These are phyloP conservation scores for Crucibulum cyathiforme DNA, from an alignment of 1,284 basidiomycete genomes.

Conservation along the genomic window DNA sequence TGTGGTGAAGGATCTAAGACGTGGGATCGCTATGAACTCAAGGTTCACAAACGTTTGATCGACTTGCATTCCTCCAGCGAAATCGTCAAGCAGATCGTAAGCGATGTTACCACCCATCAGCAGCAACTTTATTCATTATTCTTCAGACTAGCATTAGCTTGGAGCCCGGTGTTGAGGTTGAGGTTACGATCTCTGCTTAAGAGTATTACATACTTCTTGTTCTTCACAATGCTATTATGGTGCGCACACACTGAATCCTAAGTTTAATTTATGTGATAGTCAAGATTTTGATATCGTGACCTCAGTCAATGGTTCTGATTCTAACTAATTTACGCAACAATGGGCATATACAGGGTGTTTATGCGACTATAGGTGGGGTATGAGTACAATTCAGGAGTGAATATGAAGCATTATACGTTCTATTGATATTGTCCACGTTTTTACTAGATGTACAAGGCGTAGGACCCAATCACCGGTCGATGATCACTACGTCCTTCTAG, in stretches of 20 bases:
- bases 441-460: constrained; percentile 58
- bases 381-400: too few relatives aligned
- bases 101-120: constrained; percentile 34
- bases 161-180: constrained; percentile 99
- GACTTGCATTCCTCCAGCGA: constrained; percentile 99
- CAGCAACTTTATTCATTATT: constrained; percentile 6
- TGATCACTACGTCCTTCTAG: constrained; percentile 82
- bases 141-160: constrained; percentile 94
- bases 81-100: constrained; percentile 99
- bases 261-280: too few relatives aligned
- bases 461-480: constrained; percentile 79
- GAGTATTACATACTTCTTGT: too few relatives aligned
- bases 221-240: too few relatives aligned
- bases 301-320: too few relatives aligned
- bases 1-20: constrained; percentile 99
- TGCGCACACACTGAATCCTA: too few relatives aligned
- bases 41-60: constrained; percentile 99
- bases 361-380: too few relatives aligned
- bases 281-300: too few relatives aligned
- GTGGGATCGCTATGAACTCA: constrained; percentile 99
- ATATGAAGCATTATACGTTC: too few relatives aligned
- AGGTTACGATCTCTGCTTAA: constrained; percentile 92
- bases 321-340: too few relatives aligned
- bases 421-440: too few relatives aligned
- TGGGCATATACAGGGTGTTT: too few relatives aligned